Evolutionary conservation across 106 monocot genomes (phyloP), one percentile per base, ranked within the genome.

Genomic region (Dioscorea dumetorum): DNA sequence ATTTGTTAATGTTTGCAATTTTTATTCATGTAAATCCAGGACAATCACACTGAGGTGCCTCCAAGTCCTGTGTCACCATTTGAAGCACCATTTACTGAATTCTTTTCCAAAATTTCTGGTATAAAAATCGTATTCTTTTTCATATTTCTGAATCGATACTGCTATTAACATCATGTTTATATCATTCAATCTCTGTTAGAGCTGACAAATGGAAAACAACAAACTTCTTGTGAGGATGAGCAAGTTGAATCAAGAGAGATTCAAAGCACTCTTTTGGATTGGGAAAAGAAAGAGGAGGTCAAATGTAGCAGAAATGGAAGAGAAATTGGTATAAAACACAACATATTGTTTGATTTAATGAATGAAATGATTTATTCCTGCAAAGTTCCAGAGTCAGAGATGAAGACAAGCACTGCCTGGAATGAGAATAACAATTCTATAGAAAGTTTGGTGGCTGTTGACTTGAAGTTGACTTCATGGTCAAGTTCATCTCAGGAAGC

Each of bases 21-120:
- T 41, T 41, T 48, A 64, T 63, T 70, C 81, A 8, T 59, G 50
- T 78, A 52, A 24, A 34, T 22, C 60, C 81, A 91, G 97, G 97
- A 92, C 19, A 97, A 97, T 62, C 78, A 72, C 19, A 97, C 97
- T 3, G 91, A 97, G 73, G 91, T 97, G 34, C 97, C 97, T 31
- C 97, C 97, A 51, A 97, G 91, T 82, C 97, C 91, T 56, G 76
- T 91, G 13, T 97, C 95, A 23, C 91, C 91, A 69, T 61, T 91
- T 32, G 88, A 86, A 66, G 65, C 60, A 41, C 59, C 79, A 50
- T 88, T 82, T 67, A 74, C 49, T 65, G 89, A 95, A 33, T 67
- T 62, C 49, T 24, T 22, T 57, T 69, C 72, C 50, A 33, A 60
- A 8, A 28, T 62, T 73, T 70, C 77, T 62, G 84, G 88, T 84